phyloP scores from a whole-genome alignment of 768 basidiomycete genomes.

The Ephemerocybe angulata region DNA sequence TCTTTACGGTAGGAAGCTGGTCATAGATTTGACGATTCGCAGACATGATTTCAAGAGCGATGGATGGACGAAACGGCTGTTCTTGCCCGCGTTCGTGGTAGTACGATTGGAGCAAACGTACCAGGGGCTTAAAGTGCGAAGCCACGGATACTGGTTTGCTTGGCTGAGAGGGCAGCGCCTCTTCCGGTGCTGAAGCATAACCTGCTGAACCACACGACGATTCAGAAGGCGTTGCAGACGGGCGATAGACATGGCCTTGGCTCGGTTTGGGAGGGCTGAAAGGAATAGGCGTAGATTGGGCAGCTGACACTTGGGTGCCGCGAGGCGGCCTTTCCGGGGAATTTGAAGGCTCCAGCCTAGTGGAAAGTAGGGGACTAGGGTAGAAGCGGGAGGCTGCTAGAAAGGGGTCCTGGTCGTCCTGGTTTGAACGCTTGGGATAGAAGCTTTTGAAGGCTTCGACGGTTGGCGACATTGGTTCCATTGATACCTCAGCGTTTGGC shows the following conservation, averaged over 20 bases:
- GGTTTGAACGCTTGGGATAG: not conserved
- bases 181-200: not conserved
- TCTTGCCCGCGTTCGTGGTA: slow-evolving; percentile 25
- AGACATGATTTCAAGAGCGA: slow-evolving; percentile 29
- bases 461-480: no score
- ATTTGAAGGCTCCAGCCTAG: not conserved
- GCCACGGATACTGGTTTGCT: not conserved
- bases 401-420: not conserved
- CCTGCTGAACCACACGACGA: not conserved
- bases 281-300: not conserved
- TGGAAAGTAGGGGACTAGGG: not conserved
- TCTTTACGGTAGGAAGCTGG: slow-evolving; percentile 9
- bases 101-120: slow-evolving; percentile 27
- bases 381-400: not conserved
- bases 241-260: not conserved
- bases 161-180: not conserved
- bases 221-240: not conserved
- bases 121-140: slow-evolving; percentile 28
- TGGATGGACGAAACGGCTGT: slow-evolving; percentile 28
- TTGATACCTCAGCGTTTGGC: no score
- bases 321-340: not conserved
- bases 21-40: slow-evolving; percentile 24
- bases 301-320: not conserved
- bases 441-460: not conserved
- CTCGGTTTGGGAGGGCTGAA: not conserved